Evolutionary conservation across 352 stramenopile genomes (phyloP), one percentile per base, ranked within the genome.

Genomic region (Globisporangium barbulae): DNA sequence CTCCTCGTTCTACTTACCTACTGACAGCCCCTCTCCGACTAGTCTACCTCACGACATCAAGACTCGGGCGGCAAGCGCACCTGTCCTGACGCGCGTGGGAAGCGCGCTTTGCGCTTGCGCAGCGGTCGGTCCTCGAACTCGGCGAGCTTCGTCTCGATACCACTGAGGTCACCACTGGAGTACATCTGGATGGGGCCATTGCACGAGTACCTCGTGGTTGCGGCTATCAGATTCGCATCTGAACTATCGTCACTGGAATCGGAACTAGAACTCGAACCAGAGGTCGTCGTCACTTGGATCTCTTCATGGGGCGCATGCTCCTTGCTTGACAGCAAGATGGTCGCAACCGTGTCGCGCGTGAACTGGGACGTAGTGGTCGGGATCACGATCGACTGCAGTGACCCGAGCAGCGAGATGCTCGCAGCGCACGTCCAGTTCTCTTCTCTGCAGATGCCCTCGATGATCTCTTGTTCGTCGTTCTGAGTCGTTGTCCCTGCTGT

Each of bases 41-140:
- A 2, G 25, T 28, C 2, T 2, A 28, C 25, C 25, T 28, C 25
- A 28, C 25, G 25, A 60, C 65, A 72, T 53, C 69, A 71, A 56
- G 74, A 76, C 53, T 74, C 69, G 5, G 75, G 66, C 35, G 50
- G 60, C n/a, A 67, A 35, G 15, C 62, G 53, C 44, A 39, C 12
- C 31, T 57, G 55, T 17, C 54, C 54, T 28, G 53, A 45, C 1
- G 54, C 9, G 17, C 62, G 62, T n/a, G 39, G 9, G 25, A 68
- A 68, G 25, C 62, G 62, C 25, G 47, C 12, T 31, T 47, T 42
- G 9, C 62, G 62, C 19, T 35, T 53, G 5, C 62, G 62, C 37
- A 68, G 54, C 25, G 17, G 31, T 8, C 53, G 53, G 25, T 30
- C 21, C 22, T 63, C 62, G 28, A 68, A 63, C 17, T 13, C 28